phyloP scores from a whole-genome alignment of 371 early-diverging fungal genomes.

The Rhizopus stolonifer region DNA sequence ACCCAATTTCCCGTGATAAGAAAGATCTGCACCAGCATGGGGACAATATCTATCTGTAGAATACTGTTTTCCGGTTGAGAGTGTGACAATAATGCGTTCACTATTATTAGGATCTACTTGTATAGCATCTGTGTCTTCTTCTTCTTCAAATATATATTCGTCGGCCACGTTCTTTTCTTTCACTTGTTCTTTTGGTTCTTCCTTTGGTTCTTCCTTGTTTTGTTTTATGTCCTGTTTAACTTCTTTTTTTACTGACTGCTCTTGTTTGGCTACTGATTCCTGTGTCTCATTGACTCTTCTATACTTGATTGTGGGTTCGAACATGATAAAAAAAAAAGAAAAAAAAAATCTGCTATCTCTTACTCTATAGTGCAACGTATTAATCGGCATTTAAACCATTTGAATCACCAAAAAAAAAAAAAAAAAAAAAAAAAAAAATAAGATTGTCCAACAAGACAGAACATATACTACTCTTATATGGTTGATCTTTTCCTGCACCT shows the following conservation, averaged over 20 bases:
- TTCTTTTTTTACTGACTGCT: background rate
- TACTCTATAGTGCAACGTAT: too few relatives aligned
- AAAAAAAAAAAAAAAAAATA: background rate
- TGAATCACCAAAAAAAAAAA: too few relatives aligned
- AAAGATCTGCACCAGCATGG: conserved; percentile 52
- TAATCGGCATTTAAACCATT: background rate
- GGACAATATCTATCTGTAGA: conserved; percentile 52
- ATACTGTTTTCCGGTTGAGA: conserved; percentile 39
- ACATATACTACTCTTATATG: too few relatives aligned
- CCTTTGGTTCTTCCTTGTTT: background rate
- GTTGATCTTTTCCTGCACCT: too few relatives aligned
- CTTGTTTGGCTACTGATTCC: conserved; percentile 1
- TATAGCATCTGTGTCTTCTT: conserved; percentile 26
- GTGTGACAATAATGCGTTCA: conserved; percentile 41
- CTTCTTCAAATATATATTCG: conserved; percentile 19
- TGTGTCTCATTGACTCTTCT: conserved; percentile 27
- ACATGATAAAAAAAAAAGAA: conserved; percentile 23
- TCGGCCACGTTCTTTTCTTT: conserved; percentile 4
- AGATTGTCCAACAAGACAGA: background rate
- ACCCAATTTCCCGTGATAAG: conserved; percentile 36
- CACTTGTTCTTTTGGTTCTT: background rate
- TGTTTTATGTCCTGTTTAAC: background rate
- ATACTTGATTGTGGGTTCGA: conserved; percentile 49
- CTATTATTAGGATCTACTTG: conserved; percentile 40
- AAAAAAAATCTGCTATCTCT: too few relatives aligned